These are phyloP conservation scores for Cicer chorassanicum DNA, from an alignment of 306 rosid genomes.

Conservation along the genomic window DNA sequence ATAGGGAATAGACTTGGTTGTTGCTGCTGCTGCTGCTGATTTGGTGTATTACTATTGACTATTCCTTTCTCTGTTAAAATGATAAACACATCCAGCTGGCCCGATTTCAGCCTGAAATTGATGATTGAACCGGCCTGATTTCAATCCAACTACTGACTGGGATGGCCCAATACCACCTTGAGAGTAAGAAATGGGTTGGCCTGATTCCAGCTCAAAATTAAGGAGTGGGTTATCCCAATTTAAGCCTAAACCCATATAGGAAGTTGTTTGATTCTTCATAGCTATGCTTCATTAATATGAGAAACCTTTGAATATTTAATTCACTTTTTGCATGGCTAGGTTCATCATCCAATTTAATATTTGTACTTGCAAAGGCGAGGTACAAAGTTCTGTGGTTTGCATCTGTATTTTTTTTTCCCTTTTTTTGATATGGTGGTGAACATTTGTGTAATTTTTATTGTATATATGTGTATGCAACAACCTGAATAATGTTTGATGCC, in stretches of 20 bases:
- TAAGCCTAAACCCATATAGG: slow-evolving; percentile 18
- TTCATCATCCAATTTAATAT: slow-evolving; percentile 29
- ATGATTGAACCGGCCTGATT: slow-evolving; percentile 1
- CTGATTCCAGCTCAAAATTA: slow-evolving; percentile 34
- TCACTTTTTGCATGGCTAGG: slow-evolving; percentile 23
- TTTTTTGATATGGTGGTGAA: slow-evolving; percentile 10
- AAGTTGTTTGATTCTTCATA: slow-evolving; percentile 34
- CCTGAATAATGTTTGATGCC: slow-evolving; percentile 45
- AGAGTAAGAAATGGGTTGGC: not conserved
- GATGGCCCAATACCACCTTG: slow-evolving; percentile 8
- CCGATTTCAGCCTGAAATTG: slow-evolving; percentile 4
- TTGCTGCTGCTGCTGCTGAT: not conserved
- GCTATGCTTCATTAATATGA: slow-evolving; percentile 7
- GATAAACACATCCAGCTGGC: slow-evolving; percentile 13
- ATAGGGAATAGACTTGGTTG: not conserved
- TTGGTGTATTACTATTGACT: slow-evolving; percentile 23
- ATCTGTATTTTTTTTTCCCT: slow-evolving; percentile 21
- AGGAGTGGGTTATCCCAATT: not conserved
- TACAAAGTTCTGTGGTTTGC: slow-evolving; percentile 33
- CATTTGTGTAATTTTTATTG: slow-evolving; percentile 32
- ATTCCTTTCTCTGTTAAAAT: slow-evolving; percentile 6
- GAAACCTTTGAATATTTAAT: slow-evolving; percentile 7
- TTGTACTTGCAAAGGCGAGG: slow-evolving; percentile 8
- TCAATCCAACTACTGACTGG: slow-evolving; percentile 16
- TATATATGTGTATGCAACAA: slow-evolving; percentile 24